Conservation (phyloP, 345 rosid species). For the Ailanthus altissimus region DNA sequence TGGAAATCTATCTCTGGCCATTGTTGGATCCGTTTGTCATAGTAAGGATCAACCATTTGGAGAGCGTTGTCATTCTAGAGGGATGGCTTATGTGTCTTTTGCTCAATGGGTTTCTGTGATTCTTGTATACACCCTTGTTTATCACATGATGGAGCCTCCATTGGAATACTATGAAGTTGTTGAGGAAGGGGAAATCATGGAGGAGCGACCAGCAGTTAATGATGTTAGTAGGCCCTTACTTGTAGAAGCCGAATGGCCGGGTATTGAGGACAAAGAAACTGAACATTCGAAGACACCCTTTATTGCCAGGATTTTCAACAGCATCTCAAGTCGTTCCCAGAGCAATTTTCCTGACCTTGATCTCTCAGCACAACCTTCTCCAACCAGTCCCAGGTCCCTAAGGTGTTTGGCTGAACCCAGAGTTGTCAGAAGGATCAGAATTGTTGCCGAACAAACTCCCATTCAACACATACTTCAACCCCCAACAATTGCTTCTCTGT, state of each 20-base stretch:
- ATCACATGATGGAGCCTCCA: slow-evolving; percentile 99
- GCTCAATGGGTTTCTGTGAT: slow-evolving; percentile 93
- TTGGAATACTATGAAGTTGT: slow-evolving; percentile 78
- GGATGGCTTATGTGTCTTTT: slow-evolving; percentile 89
- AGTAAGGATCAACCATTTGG: slow-evolving; percentile 70
- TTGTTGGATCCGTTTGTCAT: slow-evolving; percentile 85
- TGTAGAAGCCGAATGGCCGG: slow-evolving; percentile 95
- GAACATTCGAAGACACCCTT: slow-evolving; percentile 84
- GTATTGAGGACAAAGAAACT: slow-evolving; percentile 90
- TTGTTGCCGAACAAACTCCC: slow-evolving; percentile 90
- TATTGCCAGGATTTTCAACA: slow-evolving; percentile 66
- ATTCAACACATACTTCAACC: slow-evolving; percentile 89
- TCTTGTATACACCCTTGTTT: slow-evolving; percentile 94
- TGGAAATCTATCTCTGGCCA: slow-evolving; percentile 80
- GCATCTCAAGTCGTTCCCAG: slow-evolving; percentile 51
- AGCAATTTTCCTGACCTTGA: slow-evolving; percentile 60
- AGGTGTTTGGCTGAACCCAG: slow-evolving; percentile 85
- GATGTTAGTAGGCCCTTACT: slow-evolving; percentile 71
- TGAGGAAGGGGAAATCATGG: slow-evolving; percentile 62
- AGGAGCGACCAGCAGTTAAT: slow-evolving; percentile 34
- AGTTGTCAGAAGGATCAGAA: slow-evolving; percentile 83
- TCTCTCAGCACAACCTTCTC: slow-evolving; percentile 34
- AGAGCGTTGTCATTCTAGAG: slow-evolving; percentile 57
- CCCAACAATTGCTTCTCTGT: slow-evolving; percentile 81
- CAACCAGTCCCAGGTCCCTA: slow-evolving; percentile 64